A percentile compares a stretch with the other conserved stretches of the same genome.
These are phyloP conservation scores for Nothophoma quercina DNA, from an alignment of 2,329 filamentous ascomycete genomes.

Conservation along the genomic window DNA sequence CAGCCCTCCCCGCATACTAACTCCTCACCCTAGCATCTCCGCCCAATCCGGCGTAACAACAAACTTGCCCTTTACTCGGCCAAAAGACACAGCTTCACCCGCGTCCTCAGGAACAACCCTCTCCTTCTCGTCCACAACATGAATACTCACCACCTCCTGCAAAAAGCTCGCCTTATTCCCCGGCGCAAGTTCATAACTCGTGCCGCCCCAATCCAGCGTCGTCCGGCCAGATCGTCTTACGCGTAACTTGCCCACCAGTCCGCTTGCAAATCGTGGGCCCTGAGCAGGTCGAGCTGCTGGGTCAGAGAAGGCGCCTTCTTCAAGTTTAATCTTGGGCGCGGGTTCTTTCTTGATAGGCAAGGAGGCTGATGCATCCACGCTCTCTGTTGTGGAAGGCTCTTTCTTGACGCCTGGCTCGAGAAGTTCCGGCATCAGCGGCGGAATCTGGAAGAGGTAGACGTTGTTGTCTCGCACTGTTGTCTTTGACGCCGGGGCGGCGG, in stretches of 20 bases:
- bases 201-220: slow-evolving; percentile 69
- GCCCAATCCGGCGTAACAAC: slow-evolving; percentile 69
- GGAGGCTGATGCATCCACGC: slow-evolving; percentile 20
- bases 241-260: slow-evolving; percentile 66
- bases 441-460: slow-evolving; percentile 70
- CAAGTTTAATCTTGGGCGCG: slow-evolving; percentile 39
- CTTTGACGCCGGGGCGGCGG: slow-evolving; percentile 27
- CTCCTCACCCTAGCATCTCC: slow-evolving; percentile 54
- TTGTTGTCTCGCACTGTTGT: slow-evolving; percentile 57
- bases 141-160: slow-evolving; percentile 62
- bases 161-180: slow-evolving; percentile 65
- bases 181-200: slow-evolving; percentile 64
- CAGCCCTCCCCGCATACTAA: too few species aligned
- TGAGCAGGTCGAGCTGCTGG: slow-evolving; percentile 21
- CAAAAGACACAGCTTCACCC: slow-evolving; percentile 63
- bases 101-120: slow-evolving; percentile 45
- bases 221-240: slow-evolving; percentile 69
- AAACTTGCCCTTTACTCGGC: slow-evolving; percentile 70
- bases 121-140: slow-evolving; percentile 43
- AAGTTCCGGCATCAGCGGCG: slow-evolving; percentile 67
- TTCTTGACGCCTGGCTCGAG: slow-evolving; percentile 49
- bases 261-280: slow-evolving; percentile 56
- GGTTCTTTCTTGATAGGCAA: slow-evolving; percentile 25
- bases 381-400: slow-evolving; percentile 34
- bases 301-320: slow-evolving; percentile 40